Conservation (phyloP, 805 yeast genomes). For the Starmerella apis region DNA sequence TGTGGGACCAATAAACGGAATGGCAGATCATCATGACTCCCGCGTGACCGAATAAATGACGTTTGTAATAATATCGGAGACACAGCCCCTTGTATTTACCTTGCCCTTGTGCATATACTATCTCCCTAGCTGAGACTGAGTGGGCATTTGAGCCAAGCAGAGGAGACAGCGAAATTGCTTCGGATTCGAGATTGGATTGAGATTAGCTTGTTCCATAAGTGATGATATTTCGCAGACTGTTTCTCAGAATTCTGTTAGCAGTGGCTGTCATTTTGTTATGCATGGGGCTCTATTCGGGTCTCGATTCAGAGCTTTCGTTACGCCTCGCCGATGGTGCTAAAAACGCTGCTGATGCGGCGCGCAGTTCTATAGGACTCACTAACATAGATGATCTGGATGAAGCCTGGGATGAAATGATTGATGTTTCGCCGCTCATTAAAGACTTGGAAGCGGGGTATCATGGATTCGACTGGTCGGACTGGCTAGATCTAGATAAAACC, state of each 20-base stretch:
- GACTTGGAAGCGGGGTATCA: constrained; percentile 10
- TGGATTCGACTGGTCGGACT: constrained; percentile 27
- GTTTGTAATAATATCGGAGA: neutral
- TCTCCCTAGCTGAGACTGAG: neutral
- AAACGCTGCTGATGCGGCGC: constrained; percentile 2
- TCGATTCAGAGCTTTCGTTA: neutral
- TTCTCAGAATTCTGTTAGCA: neutral
- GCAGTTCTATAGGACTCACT: neutral
- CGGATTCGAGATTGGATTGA: too few species aligned
- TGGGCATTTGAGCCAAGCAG: too few species aligned
- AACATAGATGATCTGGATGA: neutral
- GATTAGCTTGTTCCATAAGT: neutral
- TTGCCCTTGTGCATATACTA: neutral
- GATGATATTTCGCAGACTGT: constrained; percentile 2
- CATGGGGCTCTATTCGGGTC: neutral
- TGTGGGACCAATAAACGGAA: too few species aligned
- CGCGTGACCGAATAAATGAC: too few species aligned
- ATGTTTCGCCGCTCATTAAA: constrained; percentile 9
- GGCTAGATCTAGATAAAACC: constrained; percentile 26
- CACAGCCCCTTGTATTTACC: neutral
- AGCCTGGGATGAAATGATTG: constrained; percentile 11
- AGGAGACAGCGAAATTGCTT: neutral
- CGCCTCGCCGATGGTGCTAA: neutral
- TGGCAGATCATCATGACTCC: too few species aligned
- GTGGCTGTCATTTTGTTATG: neutral